Evolutionary conservation across 2,329 filamentous ascomycete species (phyloP).

Genomic region (Penicillium sp.): DNA sequence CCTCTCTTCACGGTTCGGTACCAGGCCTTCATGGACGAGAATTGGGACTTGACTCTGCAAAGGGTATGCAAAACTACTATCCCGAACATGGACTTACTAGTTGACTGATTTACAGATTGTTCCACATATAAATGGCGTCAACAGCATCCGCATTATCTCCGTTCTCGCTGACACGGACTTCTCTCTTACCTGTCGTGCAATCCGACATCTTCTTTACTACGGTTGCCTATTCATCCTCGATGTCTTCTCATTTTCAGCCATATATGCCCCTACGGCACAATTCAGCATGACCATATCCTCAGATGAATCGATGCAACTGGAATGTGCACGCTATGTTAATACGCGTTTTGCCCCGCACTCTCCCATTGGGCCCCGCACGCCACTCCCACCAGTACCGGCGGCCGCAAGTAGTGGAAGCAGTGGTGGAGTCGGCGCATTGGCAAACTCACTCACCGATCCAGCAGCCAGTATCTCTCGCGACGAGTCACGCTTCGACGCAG

Average conservation of each 20-base stretch:
- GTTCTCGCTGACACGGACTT: slow-evolving; percentile 83
- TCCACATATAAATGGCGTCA: slow-evolving; percentile 85
- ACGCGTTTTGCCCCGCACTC: slow-evolving; percentile 48
- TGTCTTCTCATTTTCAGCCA: slow-evolving; percentile 90
- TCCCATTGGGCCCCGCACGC: slow-evolving; percentile 30
- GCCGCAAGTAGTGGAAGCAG: slow-evolving; percentile 22
- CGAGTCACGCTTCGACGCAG: slow-evolving; percentile 32
- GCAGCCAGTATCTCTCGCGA: slow-evolving; percentile 24
- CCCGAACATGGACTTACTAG: neutral
- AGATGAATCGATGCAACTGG: slow-evolving; percentile 78
- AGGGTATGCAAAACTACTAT: slow-evolving; percentile 38
- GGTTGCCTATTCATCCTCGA: slow-evolving; percentile 88
- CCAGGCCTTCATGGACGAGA: slow-evolving; percentile 57
- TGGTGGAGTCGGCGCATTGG: slow-evolving; percentile 15
- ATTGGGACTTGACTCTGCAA: slow-evolving; percentile 60
- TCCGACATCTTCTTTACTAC: slow-evolving; percentile 91
- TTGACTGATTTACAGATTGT: slow-evolving; percentile 61
- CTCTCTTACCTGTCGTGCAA: slow-evolving; percentile 80
- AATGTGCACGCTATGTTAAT: slow-evolving; percentile 85
- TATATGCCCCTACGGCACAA: slow-evolving; percentile 81
- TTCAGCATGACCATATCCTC: slow-evolving; percentile 75
- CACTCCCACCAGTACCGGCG: slow-evolving; percentile 20
- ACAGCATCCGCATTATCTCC: slow-evolving; percentile 85
- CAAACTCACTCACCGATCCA: slow-evolving; percentile 26
- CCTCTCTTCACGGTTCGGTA: slow-evolving; percentile 71